Evolutionary conservation across 1,284 basidiomycete genomes (phyloP), one percentile per base, ranked within the genome.

Genomic region (Cryptococcus floricola): DNA sequence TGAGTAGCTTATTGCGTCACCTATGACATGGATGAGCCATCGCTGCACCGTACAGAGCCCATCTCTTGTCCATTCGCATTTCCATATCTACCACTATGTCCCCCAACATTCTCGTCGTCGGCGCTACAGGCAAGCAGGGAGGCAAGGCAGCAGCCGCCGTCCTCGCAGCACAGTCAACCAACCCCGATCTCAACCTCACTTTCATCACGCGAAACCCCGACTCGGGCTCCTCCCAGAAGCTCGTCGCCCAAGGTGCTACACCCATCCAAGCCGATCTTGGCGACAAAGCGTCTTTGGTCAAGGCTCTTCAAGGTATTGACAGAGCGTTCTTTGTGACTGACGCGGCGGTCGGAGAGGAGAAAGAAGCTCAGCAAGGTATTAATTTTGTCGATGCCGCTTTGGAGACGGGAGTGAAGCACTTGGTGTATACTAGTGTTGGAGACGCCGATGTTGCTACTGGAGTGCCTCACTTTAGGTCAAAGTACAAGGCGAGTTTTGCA

Each of bases 111-210:
- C 74, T 81, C 39, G 70, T 81, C 45, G 68, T 72, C 39, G 79
- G 80, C 13, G 79, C 79, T 10, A 80, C 80, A 3, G 80, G 80
- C n/a, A 77, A 77, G 58, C 80, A 81, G 68, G 80, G 80, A 28
- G 60, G 67, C 37, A 66, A 77, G 5, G 63, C 80, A 27, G 67
- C 80, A 38, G 54, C 62, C 18, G 65, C 77, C 41, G 60, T 78
- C n/a, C 65, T 67, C 27, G 42, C 25, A 37, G 57, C 59, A 7
- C 18, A 56, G 14, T 52, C 61, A 31, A 48, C 56, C 6, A n/a
- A 42, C 2, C 31, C 31, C 10, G 31, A 34, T 34, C 13, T 42
- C 41, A 18, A n/a, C 16, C 79, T 80, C 41, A 64, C 78, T 25
- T 80, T 78, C 10, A 59, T 81, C 42, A 80, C 80, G 9, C 76